These are phyloP conservation scores for Calamus simplicifolius DNA, from an alignment of 176 grass and related monocot genomes.

Conservation along the genomic window DNA sequence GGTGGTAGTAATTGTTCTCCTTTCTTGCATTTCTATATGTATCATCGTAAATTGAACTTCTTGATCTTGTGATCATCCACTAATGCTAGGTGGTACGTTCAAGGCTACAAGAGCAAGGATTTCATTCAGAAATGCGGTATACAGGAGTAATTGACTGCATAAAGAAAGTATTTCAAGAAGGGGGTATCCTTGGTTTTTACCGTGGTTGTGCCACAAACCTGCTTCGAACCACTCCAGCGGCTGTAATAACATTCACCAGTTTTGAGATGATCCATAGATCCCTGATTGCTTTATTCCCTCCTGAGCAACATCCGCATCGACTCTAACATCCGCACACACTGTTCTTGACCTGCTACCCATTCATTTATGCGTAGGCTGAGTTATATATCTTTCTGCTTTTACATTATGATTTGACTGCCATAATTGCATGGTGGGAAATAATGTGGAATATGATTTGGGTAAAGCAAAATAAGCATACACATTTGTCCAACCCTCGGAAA, in stretches of 20 bases:
- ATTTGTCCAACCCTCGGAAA: too few species aligned
- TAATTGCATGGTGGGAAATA: too few species aligned
- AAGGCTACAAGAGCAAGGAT: constrained; percentile 85
- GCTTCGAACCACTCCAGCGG: constrained; percentile 84
- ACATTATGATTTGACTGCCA: too few species aligned
- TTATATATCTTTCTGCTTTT: too few species aligned
- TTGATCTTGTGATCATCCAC: background rate
- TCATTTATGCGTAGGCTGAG: too few species aligned
- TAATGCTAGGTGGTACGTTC: constrained; percentile 75
- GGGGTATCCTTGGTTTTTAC: constrained; percentile 80
- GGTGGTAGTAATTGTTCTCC: too few species aligned
- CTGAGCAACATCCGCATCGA: constrained; percentile 41
- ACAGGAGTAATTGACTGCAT: constrained; percentile 74
- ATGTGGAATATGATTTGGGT: too few species aligned
- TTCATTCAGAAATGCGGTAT: constrained; percentile 46
- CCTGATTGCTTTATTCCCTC: constrained; percentile 41
- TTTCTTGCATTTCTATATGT: too few species aligned
- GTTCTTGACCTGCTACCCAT: too few species aligned
- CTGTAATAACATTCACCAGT: constrained; percentile 96
- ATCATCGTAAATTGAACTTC: too few species aligned
- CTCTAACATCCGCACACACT: constrained; percentile 20
- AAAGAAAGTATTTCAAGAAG: constrained; percentile 60
- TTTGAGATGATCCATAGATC: constrained; percentile 97
- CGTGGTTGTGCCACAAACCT: constrained; percentile 89
- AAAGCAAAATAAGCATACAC: too few species aligned